Conservation (phyloP, 768 basidiomycete species). For the Russula sp. region DNA sequence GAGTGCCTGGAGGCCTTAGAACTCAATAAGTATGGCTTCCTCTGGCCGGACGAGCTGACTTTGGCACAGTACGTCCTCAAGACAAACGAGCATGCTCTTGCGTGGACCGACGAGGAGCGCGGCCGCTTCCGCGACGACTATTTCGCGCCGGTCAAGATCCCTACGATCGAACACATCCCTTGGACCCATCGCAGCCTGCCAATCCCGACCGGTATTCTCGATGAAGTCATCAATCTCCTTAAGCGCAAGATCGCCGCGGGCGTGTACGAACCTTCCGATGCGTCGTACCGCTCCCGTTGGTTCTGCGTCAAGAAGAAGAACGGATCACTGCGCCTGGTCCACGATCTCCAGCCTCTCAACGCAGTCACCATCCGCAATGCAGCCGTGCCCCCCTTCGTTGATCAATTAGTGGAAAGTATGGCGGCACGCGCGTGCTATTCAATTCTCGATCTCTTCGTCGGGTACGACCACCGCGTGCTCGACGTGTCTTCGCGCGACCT, state of each 20-base stretch:
- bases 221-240: background rate
- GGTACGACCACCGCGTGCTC: background rate
- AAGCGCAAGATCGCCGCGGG: no score
- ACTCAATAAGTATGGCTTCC: background rate
- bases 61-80: background rate
- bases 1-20: background rate
- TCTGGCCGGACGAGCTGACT: background rate
- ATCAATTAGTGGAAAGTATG: conserved; percentile 20
- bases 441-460: no score
- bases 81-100: background rate
- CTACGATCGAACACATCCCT: background rate
- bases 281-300: conserved; percentile 34
- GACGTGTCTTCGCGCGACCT: background rate
- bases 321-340: conserved; percentile 17
- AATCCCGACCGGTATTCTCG: background rate
- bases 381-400: conserved; percentile 10
- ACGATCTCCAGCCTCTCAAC: conserved; percentile 26
- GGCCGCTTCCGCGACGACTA: background rate
- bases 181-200: background rate
- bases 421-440: background rate
- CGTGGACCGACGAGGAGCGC: background rate
- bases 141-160: background rate
- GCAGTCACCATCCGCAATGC: conserved; percentile 5
- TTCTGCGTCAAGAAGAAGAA: conserved; percentile 29
- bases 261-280: conserved; percentile 33